Percentiles rank a stretch among this genome's conserved stretches.
phyloP scores from a whole-genome alignment of 176 grass and related monocot genomes.

The Dactylis glomerata region DNA sequence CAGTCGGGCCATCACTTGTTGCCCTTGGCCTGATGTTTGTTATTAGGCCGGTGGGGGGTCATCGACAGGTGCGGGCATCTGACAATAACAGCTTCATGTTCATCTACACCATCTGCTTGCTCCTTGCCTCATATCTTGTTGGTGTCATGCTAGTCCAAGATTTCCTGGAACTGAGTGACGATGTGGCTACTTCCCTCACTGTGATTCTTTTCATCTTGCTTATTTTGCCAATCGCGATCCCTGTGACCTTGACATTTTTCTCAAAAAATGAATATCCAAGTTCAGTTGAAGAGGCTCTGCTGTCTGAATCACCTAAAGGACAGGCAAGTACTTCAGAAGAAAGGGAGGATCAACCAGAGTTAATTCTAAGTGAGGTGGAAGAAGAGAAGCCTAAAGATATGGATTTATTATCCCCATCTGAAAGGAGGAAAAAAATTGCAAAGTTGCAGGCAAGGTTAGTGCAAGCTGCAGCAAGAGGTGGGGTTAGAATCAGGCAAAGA shows the following conservation, averaged over 20 bases:
- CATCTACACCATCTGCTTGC: constrained; percentile 74
- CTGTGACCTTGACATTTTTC: constrained; percentile 58
- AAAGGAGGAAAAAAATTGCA: constrained; percentile 64
- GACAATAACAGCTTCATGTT: constrained; percentile 85
- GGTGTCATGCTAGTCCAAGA: constrained; percentile 86
- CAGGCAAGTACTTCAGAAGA: constrained; percentile 55
- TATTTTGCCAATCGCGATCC: constrained; percentile 52
- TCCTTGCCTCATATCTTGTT: constrained; percentile 86
- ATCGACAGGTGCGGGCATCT: constrained; percentile 64
- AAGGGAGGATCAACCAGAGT: constrained; percentile 50
- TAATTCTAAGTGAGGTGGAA: constrained; percentile 75
- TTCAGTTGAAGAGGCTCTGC: constrained; percentile 56
- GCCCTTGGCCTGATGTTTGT: constrained; percentile 80
- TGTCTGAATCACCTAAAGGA: constrained; percentile 43
- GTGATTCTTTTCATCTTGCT: constrained; percentile 64
- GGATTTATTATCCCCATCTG: constrained; percentile 54
- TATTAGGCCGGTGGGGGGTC: constrained; percentile 79
- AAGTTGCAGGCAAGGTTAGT: constrained; percentile 63
- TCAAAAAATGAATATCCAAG: constrained; percentile 51
- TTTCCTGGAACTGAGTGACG: constrained; percentile 51
- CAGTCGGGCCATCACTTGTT: constrained; percentile 75
- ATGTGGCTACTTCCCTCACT: constrained; percentile 42
- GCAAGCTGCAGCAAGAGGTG: constrained; percentile 64
- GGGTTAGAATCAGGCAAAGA: constrained; percentile 67
- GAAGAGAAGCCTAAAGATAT: constrained; percentile 68